These are phyloP conservation scores for Tetrastigma voinierianum DNA, from an alignment of 164 flowering plant species.

Conservation along the genomic window DNA sequence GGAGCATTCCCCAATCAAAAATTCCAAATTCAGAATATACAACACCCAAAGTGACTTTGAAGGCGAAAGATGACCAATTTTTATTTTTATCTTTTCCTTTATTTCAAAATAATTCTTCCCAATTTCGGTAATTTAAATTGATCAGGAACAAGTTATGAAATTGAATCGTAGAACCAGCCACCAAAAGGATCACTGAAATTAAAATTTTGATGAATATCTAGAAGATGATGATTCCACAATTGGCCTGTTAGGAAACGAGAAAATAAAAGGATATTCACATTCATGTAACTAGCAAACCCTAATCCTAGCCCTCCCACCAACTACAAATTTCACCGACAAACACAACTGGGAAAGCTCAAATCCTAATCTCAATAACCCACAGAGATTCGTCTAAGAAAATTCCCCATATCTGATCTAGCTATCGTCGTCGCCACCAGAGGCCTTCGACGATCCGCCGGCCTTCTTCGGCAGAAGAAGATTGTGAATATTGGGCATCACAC, in stretches of 20 bases:
- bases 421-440: conserved; percentile 28
- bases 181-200: no score
- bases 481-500: conserved; percentile 93
- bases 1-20: no score
- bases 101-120: background rate
- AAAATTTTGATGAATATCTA: background rate
- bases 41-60: no score
- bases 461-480: conserved; percentile 78
- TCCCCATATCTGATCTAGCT: background rate
- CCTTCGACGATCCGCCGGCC: conserved; percentile 31
- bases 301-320: background rate
- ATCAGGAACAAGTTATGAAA: no score
- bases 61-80: no score
- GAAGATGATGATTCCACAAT: background rate
- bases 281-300: background rate
- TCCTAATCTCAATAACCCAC: background rate
- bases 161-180: no score
- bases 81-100: background rate
- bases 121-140: no score
- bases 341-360: background rate
- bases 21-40: no score
- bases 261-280: background rate
- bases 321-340: background rate
- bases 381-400: background rate
- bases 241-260: conserved; percentile 3